Evolutionary conservation across 2,329 filamentous ascomycete species (phyloP).

Genomic region (Ascochyta pisi): DNA sequence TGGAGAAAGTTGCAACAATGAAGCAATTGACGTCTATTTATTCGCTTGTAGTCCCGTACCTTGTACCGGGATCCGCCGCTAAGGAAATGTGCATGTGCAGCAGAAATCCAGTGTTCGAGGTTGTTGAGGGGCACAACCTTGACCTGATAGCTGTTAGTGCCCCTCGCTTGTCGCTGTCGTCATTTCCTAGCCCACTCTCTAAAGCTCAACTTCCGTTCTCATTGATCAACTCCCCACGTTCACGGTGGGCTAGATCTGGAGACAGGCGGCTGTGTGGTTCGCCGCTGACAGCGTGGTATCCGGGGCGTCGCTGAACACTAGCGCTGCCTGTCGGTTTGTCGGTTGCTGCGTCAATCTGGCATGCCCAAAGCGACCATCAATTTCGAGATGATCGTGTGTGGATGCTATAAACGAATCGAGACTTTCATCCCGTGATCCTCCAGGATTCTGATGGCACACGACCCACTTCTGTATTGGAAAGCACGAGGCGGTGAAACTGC

Average conservation of each 20-base stretch:
- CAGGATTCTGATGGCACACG: slow-evolving; percentile 16
- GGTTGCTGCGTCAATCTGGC: slow-evolving; percentile 9
- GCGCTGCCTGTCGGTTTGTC: slow-evolving; percentile 24
- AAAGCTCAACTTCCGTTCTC: slow-evolving; percentile 21
- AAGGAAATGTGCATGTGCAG: slow-evolving; percentile 25
- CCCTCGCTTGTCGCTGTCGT: slow-evolving; percentile 20
- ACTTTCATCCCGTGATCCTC: slow-evolving; percentile 3
- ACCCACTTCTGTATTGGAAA: slow-evolving; percentile 14
- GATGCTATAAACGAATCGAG: slow-evolving; percentile 4
- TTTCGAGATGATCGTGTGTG: slow-evolving; percentile 3
- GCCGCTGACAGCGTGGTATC: slow-evolving; percentile 25
- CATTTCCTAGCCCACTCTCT: slow-evolving; percentile 17
- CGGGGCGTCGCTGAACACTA: slow-evolving; percentile 26
- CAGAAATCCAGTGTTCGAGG: slow-evolving; percentile 19
- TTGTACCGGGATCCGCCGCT: slow-evolving; percentile 21
- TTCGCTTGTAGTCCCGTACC: slow-evolving; percentile 21
- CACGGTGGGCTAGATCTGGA: slow-evolving; percentile 21
- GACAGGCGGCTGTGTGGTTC: slow-evolving; percentile 12
- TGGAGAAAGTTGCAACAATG: slow-evolving; percentile 2
- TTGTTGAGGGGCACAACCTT: slow-evolving; percentile 16
- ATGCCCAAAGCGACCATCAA: slow-evolving; percentile 4
- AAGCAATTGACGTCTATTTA: slow-evolving; percentile 31
- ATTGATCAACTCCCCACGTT: slow-evolving; percentile 27
- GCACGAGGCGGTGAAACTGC: slow-evolving; percentile 9
- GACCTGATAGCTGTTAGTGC: slow-evolving; percentile 17